Conservation (phyloP, 2,329 filamentous ascomycete species). For the Cordyceps farinosa region DNA sequence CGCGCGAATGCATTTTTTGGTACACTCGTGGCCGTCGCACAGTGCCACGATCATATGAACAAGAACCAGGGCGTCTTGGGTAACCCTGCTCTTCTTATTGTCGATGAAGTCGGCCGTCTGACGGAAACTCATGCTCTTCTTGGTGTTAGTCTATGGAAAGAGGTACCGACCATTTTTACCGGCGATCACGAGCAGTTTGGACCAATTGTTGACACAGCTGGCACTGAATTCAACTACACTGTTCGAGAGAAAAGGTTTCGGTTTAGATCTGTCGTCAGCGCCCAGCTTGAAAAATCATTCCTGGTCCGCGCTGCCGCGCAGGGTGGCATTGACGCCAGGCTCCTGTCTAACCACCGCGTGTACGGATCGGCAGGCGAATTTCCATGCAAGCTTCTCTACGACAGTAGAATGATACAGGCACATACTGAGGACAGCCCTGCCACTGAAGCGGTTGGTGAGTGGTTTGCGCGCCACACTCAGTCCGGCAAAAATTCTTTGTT, state of each 20-base stretch:
- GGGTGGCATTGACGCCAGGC: background rate
- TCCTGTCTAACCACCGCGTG: background rate
- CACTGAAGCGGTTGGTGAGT: background rate
- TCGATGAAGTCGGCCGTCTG: constrained; percentile 5
- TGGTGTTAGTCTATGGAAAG: background rate
- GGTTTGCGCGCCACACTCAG: background rate
- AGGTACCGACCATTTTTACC: background rate
- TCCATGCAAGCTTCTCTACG: background rate
- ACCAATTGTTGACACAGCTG: background rate
- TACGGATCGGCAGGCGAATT: constrained; percentile 3
- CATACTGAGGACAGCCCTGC: background rate
- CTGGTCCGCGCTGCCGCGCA: background rate
- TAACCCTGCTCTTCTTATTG: background rate
- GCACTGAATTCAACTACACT: background rate
- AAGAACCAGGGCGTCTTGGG: background rate
- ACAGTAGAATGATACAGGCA: background rate
- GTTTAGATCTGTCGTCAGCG: background rate
- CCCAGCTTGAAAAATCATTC: background rate
- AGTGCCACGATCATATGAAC: background rate
- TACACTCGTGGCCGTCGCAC: background rate
- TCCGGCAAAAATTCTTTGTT: constrained; percentile 1
- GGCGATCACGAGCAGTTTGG: constrained; percentile 4
- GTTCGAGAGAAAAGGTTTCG: background rate
- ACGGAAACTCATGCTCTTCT: background rate
- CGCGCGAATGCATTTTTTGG: background rate